Evolutionary conservation across 345 rosid genomes (phyloP).

Genomic region (Arabis alpina): DNA sequence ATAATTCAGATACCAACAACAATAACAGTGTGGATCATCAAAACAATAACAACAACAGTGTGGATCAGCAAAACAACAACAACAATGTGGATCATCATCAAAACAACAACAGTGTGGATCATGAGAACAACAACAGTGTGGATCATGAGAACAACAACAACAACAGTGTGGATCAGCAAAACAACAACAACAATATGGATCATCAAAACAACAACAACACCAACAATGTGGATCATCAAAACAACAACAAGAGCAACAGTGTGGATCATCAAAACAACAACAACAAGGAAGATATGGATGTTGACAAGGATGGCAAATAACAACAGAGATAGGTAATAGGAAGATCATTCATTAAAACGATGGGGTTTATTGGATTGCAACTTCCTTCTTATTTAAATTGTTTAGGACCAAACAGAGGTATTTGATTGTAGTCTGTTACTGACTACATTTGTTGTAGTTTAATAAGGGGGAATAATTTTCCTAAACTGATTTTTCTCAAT

Average conservation of each 20-base stretch:
- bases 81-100: background rate
- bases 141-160: background rate
- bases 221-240: background rate
- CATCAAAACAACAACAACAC: too few species aligned
- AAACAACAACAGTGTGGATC: background rate
- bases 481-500: too few species aligned
- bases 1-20: slow-evolving; percentile 4
- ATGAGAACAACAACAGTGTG: background rate
- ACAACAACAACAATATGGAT: background rate
- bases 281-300: background rate
- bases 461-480: too few species aligned
- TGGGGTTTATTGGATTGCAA: background rate
- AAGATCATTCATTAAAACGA: background rate
- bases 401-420: slow-evolving; percentile 16
- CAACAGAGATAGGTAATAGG: slow-evolving; percentile 1
- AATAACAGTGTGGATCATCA: background rate
- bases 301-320: background rate
- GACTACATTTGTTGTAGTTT: background rate
- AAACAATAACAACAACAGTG: background rate
- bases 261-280: background rate
- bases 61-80: background rate
- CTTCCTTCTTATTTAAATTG: background rate
- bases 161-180: background rate
- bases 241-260: background rate
- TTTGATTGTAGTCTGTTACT: background rate